These are phyloP conservation scores for Chaetothyriales sp. DNA, from an alignment of 2,329 filamentous ascomycete species.

Conservation along the genomic window DNA sequence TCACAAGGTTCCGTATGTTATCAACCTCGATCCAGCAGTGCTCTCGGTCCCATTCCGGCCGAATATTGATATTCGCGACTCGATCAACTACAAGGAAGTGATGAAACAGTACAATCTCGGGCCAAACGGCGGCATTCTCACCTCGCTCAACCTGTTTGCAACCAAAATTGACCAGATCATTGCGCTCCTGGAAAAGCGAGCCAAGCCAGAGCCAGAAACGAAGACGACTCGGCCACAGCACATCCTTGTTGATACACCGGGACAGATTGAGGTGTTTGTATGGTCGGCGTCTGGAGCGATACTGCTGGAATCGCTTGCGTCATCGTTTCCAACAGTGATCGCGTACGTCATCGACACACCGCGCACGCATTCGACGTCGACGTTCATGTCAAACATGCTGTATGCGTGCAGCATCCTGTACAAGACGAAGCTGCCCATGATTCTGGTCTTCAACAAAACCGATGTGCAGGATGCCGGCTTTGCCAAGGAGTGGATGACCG, in stretches of 20 bases:
- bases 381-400: slow-evolving; percentile 99
- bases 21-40: slow-evolving; percentile 94
- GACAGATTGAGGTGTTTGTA: slow-evolving; percentile 97
- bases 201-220: slow-evolving; percentile 47
- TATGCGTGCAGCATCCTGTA: slow-evolving; percentile 98
- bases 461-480: slow-evolving; percentile 85
- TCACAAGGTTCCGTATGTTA: slow-evolving; percentile 74
- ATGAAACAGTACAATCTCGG: slow-evolving; percentile 99
- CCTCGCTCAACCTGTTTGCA: slow-evolving; percentile 87
- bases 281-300: slow-evolving; percentile 96
- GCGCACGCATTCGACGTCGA: slow-evolving; percentile 79
- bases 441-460: slow-evolving; percentile 97
- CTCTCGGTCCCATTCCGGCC: slow-evolving; percentile 84
- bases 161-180: slow-evolving; percentile 98
- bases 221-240: slow-evolving; percentile 57
- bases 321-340: slow-evolving; percentile 89
- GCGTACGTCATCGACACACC: slow-evolving; percentile 97
- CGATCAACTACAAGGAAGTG: slow-evolving; percentile 97
- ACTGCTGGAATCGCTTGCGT: slow-evolving; percentile 79
- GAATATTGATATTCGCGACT: slow-evolving; percentile 98
- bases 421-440: slow-evolving; percentile 97
- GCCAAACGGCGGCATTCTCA: slow-evolving; percentile 92
- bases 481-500: slow-evolving; percentile 98
- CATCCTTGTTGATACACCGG: slow-evolving; percentile 88
- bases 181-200: slow-evolving; percentile 74